Conservation (phyloP, 768 basidiomycete species). For the Mycena galericulata region DNA sequence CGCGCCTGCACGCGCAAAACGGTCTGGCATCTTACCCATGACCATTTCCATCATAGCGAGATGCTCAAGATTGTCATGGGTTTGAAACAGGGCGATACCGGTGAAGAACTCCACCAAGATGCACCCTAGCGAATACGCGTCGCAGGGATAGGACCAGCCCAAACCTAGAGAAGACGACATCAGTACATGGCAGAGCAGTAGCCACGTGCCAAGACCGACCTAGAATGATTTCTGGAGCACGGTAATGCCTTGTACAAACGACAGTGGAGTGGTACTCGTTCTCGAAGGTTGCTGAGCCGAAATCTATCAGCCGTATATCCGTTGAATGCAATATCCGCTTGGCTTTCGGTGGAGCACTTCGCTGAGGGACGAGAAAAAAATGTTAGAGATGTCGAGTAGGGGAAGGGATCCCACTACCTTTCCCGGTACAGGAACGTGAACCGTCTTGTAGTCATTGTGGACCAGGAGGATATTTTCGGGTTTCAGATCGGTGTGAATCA, state of each 20-base stretch:
- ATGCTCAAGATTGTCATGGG: slow-evolving; percentile 98
- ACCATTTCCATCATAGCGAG: slow-evolving; percentile 99
- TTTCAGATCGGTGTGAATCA: slow-evolving; percentile 98
- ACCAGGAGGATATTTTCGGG: slow-evolving; percentile 98
- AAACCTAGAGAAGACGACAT: slow-evolving; percentile 68
- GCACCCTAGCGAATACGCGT: slow-evolving; percentile 98
- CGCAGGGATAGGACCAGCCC: slow-evolving; percentile 98
- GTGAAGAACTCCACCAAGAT: slow-evolving; percentile 99
- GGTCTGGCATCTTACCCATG: slow-evolving; percentile 97
- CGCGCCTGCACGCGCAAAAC: slow-evolving; percentile 80
- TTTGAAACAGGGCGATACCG: slow-evolving; percentile 98
- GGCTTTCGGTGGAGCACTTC: slow-evolving; percentile 71
- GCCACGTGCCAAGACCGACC: slow-evolving; percentile 58
- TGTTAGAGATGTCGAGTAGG: slow-evolving; percentile 22
- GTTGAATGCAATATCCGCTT: slow-evolving; percentile 88
- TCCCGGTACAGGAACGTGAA: slow-evolving; percentile 69
- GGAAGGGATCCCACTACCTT: slow-evolving; percentile 60
- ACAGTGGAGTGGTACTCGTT: slow-evolving; percentile 98
- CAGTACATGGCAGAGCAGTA: slow-evolving; percentile 15
- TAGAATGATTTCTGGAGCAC: slow-evolving; percentile 98
- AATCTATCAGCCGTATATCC: slow-evolving; percentile 96
- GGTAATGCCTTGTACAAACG: slow-evolving; percentile 97
- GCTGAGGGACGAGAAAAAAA: slow-evolving; percentile 54
- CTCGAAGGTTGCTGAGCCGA: slow-evolving; percentile 98
- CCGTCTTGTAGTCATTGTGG: slow-evolving; percentile 78